Percentiles rank a stretch among this genome's conserved stretches.
phyloP scores from a whole-genome alignment of 2,329 filamentous ascomycete genomes.

The Colletotrichum melonis region DNA sequence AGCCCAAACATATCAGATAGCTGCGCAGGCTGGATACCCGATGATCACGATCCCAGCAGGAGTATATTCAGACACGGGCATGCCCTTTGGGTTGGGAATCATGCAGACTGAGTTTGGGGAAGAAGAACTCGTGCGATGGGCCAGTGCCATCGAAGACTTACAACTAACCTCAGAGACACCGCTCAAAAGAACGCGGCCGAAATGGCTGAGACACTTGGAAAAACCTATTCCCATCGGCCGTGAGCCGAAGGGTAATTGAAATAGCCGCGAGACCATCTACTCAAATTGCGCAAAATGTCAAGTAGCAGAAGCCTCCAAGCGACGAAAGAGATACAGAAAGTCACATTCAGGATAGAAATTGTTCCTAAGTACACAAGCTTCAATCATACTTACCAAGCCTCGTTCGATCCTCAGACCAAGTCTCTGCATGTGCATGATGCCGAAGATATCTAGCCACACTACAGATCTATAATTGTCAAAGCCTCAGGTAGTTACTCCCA shows the following conservation, averaged over 20 bases:
- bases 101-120: constrained; percentile 71
- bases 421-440: too few species aligned
- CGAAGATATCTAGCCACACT: too few species aligned
- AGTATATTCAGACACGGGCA: constrained; percentile 58
- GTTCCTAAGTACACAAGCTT: too few species aligned
- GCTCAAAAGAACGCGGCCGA: constrained; percentile 60
- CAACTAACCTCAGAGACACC: constrained; percentile 53
- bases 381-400: too few species aligned
- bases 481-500: neutral
- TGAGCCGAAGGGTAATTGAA: neutral
- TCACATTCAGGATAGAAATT: too few species aligned
- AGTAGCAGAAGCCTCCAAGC: too few species aligned
- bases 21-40: constrained; percentile 81
- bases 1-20: constrained; percentile 74
- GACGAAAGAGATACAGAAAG: too few species aligned
- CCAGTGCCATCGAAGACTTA: constrained; percentile 71
- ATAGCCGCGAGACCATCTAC: too few species aligned
- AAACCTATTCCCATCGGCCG: constrained; percentile 53
- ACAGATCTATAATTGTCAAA: neutral
- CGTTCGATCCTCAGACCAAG: too few species aligned
- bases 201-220: constrained; percentile 63
- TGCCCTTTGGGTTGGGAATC: constrained; percentile 71
- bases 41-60: constrained; percentile 76
- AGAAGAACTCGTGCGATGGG: constrained; percentile 66
- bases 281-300: too few species aligned